A percentile compares a stretch with the other conserved stretches of the same genome.
Evolutionary conservation across 805 yeast species (phyloP).

Genomic region (Danielozyma ontarioensis): DNA sequence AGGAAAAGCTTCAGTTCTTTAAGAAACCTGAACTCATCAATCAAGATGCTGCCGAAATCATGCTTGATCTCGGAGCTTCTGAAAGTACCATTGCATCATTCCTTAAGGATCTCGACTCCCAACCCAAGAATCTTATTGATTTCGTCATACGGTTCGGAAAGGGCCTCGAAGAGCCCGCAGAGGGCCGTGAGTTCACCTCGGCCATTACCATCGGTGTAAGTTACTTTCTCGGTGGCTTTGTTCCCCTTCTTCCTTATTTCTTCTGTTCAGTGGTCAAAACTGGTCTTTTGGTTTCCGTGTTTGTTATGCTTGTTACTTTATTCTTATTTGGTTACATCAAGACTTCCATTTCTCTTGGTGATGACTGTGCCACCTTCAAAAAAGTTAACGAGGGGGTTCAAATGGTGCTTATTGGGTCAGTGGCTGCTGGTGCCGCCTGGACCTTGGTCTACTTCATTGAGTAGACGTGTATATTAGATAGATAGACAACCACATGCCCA

Average conservation of each 20-base stretch:
- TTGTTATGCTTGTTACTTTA: constrained; percentile 80
- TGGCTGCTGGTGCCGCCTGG: constrained; percentile 98
- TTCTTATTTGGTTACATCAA: constrained; percentile 84
- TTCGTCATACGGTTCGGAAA: constrained; percentile 83
- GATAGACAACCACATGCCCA: too few species aligned
- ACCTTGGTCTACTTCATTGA: constrained; percentile 77
- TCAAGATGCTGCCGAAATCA: constrained; percentile 75
- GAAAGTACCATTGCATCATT: constrained; percentile 71
- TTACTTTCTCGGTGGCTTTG: constrained; percentile 87
- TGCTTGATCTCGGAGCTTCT: constrained; percentile 67
- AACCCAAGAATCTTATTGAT: constrained; percentile 76
- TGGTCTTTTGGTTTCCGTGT: constrained; percentile 69
- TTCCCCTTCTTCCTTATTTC: constrained; percentile 88
- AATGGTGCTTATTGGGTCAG: constrained; percentile 94
- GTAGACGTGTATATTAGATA: not conserved
- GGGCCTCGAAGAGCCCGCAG: constrained; percentile 95
- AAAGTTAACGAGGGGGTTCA: constrained; percentile 77
- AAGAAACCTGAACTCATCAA: constrained; percentile 60
- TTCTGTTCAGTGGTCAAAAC: constrained; percentile 69
- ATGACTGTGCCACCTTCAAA: constrained; percentile 55
- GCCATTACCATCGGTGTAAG: constrained; percentile 88
- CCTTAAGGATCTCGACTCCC: constrained; percentile 70
- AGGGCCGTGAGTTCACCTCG: constrained; percentile 80
- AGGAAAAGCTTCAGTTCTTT: constrained; percentile 65
- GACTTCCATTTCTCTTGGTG: constrained; percentile 81